Evolutionary conservation across 23 red algal species (phyloP).

Genomic region (Gracilaria gracilis): DNA sequence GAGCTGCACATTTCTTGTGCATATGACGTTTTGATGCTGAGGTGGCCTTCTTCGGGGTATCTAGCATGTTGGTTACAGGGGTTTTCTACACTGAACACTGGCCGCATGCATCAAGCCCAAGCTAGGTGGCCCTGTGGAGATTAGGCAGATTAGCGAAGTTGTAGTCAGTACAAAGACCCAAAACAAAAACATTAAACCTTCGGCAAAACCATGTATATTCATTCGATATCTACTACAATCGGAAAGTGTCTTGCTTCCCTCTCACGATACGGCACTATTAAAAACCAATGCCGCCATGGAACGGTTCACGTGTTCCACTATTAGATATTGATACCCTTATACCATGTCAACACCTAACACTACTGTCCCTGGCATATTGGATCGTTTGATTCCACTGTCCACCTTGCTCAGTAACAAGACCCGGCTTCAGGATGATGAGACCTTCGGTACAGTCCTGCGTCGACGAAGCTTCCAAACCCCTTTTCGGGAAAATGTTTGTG

Average conservation of each 20-base stretch:
- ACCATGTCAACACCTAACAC: too few relatives aligned
- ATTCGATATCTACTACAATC: conserved; percentile 7
- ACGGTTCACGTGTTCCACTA: background rate
- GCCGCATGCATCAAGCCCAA: background rate
- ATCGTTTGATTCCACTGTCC: too few relatives aligned
- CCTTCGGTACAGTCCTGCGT: too few relatives aligned
- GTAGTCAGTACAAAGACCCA: background rate
- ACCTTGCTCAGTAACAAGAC: too few relatives aligned
- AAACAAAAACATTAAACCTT: conserved; percentile 24
- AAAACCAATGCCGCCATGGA: background rate
- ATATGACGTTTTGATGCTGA: conserved; percentile 8
- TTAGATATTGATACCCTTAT: background rate
- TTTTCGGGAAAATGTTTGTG: too few relatives aligned
- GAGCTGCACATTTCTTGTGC: conserved; percentile 8
- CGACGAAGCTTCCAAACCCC: too few relatives aligned
- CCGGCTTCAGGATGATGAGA: too few relatives aligned
- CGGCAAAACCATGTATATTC: conserved; percentile 34
- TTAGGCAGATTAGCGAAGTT: conserved; percentile 16
- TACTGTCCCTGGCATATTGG: too few relatives aligned
- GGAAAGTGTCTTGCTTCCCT: background rate
- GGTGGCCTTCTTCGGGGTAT: background rate
- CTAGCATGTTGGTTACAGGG: background rate
- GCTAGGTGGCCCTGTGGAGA: conserved; percentile 4
- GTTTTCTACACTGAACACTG: background rate
- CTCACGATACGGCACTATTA: background rate